Percentiles rank a stretch among this genome's conserved stretches.
These are phyloP conservation scores for Glycine tomentella DNA, from an alignment of 306 rosid genomes.

Conservation along the genomic window DNA sequence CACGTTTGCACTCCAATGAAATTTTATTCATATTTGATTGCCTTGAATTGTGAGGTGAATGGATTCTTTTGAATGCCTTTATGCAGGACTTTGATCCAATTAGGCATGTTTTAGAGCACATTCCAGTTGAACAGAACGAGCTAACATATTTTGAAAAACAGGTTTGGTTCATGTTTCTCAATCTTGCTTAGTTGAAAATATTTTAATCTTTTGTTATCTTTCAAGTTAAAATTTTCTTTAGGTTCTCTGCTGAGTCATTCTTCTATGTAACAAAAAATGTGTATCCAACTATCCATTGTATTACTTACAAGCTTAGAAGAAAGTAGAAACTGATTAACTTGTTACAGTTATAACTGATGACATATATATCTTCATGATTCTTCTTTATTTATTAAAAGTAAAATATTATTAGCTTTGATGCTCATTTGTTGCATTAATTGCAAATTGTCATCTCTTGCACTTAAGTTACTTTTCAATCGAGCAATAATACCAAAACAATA, in stretches of 20 bases:
- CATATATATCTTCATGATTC: slow-evolving; percentile 15
- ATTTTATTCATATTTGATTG: too few species aligned
- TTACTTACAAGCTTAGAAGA: slow-evolving; percentile 27
- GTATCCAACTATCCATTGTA: slow-evolving; percentile 13
- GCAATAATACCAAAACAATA: background rate
- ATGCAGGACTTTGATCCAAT: slow-evolving; percentile 94
- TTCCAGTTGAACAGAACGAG: slow-evolving; percentile 78
- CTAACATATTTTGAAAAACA: slow-evolving; percentile 83
- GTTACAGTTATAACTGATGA: slow-evolving; percentile 20
- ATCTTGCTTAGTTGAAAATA: slow-evolving; percentile 31
- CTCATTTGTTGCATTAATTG: slow-evolving; percentile 9
- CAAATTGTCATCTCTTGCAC: slow-evolving; percentile 29
- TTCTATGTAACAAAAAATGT: slow-evolving; percentile 8
- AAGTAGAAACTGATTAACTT: slow-evolving; percentile 33
- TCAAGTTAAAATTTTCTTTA: slow-evolving; percentile 2
- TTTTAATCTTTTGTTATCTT: slow-evolving; percentile 35
- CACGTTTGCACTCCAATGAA: too few species aligned
- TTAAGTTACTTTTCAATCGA: background rate
- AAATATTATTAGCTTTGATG: slow-evolving; percentile 1
- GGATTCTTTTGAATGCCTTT: too few species aligned
- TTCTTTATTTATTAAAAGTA: slow-evolving; percentile 15
- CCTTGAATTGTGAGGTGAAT: too few species aligned
- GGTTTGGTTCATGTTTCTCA: slow-evolving; percentile 59
- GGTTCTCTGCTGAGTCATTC: too few species aligned
- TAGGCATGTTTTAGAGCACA: slow-evolving; percentile 76